A percentile compares a stretch with the other conserved stretches of the same genome.
phyloP scores from a whole-genome alignment of 306 rosid genomes.

The Prinsepia uniflora region DNA sequence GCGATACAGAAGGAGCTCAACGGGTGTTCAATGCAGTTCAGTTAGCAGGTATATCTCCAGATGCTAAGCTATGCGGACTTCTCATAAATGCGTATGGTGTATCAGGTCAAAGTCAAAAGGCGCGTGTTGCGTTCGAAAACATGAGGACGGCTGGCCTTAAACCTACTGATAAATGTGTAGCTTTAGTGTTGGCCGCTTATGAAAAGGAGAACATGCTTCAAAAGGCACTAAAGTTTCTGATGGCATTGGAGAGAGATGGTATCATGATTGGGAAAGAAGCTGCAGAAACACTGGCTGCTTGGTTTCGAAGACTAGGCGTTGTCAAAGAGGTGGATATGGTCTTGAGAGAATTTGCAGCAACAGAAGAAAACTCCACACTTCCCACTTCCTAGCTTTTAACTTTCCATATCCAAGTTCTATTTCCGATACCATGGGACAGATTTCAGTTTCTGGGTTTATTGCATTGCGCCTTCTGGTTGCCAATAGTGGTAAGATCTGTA shows the following conservation, averaged over 20 bases:
- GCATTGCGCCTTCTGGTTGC: background rate
- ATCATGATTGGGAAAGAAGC: constrained; percentile 67
- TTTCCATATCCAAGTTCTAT: background rate
- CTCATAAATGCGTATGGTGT: constrained; percentile 60
- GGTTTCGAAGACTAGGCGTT: constrained; percentile 80
- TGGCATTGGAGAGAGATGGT: constrained; percentile 61
- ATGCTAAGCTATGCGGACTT: constrained; percentile 66
- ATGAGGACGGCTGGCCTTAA: constrained; percentile 68
- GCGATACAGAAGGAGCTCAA: constrained; percentile 72
- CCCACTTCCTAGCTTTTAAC: constrained; percentile 16
- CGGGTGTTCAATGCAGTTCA: constrained; percentile 83
- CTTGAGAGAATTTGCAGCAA: constrained; percentile 56
- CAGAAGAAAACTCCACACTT: constrained; percentile 23
- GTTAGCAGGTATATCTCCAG: constrained; percentile 68
- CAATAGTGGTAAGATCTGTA: background rate
- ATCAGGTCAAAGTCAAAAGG: constrained; percentile 62
- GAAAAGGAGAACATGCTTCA: constrained; percentile 64
- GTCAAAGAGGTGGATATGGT: constrained; percentile 73
- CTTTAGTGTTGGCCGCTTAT: constrained; percentile 56
- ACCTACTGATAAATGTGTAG: constrained; percentile 73
- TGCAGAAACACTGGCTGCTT: constrained; percentile 56
- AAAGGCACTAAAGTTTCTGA: constrained; percentile 58
- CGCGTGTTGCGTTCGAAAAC: constrained; percentile 58
- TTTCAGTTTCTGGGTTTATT: background rate
- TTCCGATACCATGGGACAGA: no score